Percentiles rank a stretch among this genome's conserved stretches.
These are phyloP conservation scores for Haplosporangium sp. DNA, from an alignment of 371 early-diverging fungal species.

Conservation along the genomic window DNA sequence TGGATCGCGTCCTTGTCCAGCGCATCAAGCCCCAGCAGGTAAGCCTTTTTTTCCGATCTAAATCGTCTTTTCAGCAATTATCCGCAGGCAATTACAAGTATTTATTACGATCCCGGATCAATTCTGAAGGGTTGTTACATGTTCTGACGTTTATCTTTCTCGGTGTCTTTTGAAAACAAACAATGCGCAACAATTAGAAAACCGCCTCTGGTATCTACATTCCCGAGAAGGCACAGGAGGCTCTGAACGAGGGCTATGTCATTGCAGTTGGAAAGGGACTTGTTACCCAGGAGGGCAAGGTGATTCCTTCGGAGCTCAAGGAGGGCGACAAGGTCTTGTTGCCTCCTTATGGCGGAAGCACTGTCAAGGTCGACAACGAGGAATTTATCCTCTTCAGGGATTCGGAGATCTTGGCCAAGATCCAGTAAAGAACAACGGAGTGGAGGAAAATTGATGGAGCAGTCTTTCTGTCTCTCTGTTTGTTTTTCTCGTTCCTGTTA, in stretches of 20 bases:
- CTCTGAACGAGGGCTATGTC: conserved; percentile 92
- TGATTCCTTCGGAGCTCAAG: conserved; percentile 83
- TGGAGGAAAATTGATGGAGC: too few species aligned
- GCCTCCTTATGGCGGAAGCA: conserved; percentile 93
- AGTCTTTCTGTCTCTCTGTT: too few species aligned
- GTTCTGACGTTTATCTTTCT: neutral
- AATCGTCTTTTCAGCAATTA: neutral
- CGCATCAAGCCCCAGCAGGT: conserved; percentile 96
- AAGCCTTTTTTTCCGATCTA: conserved; percentile 12
- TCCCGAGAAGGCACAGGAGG: conserved; percentile 98
- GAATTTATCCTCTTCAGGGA: conserved; percentile 87
- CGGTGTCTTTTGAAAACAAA: conserved; percentile 1
- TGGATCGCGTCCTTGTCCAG: conserved; percentile 97
- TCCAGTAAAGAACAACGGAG: conserved; percentile 44
- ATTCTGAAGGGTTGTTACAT: too few species aligned
- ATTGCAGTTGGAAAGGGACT: conserved; percentile 95
- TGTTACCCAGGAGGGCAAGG: conserved; percentile 86
- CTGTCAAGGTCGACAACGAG: conserved; percentile 89
- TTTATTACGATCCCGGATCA: too few species aligned
- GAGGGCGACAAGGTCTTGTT: conserved; percentile 95
- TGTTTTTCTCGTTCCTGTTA: neutral
- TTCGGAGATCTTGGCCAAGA: conserved; percentile 93
- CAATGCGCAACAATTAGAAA: conserved; percentile 67
- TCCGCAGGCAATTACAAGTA: too few species aligned
- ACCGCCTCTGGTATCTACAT: conserved; percentile 96